These are phyloP conservation scores for Tylopilus orsonianus DNA, from an alignment of 1,284 basidiomycete genomes.

Conservation along the genomic window DNA sequence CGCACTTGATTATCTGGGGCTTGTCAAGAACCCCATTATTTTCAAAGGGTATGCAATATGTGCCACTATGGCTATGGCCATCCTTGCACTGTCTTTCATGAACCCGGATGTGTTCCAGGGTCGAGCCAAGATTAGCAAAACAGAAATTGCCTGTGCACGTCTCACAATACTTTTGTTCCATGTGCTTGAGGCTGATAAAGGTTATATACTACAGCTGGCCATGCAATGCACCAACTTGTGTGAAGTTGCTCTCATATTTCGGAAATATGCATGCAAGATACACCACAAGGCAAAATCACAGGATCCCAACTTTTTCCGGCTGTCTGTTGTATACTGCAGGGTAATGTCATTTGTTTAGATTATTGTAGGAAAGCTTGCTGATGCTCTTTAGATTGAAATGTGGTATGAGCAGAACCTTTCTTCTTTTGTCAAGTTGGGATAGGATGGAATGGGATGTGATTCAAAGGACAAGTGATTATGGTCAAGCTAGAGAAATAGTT, in stretches of 20 bases:
- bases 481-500: conserved; percentile 38
- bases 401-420: conserved; percentile 92
- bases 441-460: conserved; percentile 29
- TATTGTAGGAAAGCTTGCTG: too few species aligned
- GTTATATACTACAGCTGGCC: conserved; percentile 62
- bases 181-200: not conserved
- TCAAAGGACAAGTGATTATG: conserved; percentile 30
- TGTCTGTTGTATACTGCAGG: conserved; percentile 82
- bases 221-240: conserved; percentile 89
- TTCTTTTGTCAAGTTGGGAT: conserved; percentile 66
- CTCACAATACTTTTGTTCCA: not conserved
- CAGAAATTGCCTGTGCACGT: conserved; percentile 77
- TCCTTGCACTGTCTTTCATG: conserved; percentile 89
- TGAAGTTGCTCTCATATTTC: conserved; percentile 90
- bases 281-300: conserved; percentile 77
- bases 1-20: conserved; percentile 85
- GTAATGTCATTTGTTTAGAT: conserved; percentile 37
- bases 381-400: conserved; percentile 72
- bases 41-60: conserved; percentile 97
- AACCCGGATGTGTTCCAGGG: conserved; percentile 86
- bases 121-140: conserved; percentile 96
- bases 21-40: conserved; percentile 90
- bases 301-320: conserved; percentile 85
- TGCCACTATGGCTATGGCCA: conserved; percentile 95
- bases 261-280: conserved; percentile 78